Conservation (phyloP, 306 rosid genomes). For the Phaseolus lunatus region DNA sequence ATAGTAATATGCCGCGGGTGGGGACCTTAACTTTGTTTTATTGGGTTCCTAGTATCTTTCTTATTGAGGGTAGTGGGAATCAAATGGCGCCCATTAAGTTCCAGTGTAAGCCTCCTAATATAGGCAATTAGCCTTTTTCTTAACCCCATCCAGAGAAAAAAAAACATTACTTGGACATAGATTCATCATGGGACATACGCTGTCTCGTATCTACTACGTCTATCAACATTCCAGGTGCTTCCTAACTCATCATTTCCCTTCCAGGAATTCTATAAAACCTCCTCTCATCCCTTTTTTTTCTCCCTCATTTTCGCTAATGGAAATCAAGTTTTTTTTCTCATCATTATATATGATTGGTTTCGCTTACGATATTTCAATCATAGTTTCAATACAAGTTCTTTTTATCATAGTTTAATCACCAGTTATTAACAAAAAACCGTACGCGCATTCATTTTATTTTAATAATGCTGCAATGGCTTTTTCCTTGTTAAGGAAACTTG, state of each 20-base stretch:
- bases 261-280: neutral
- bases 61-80: conserved; percentile 64
- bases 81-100: conserved; percentile 46
- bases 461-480: neutral
- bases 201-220: neutral
- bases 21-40: conserved; percentile 50
- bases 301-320: neutral
- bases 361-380: neutral
- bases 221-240: neutral
- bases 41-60: conserved; percentile 57
- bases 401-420: too few relatives aligned
- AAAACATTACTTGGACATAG: conserved; percentile 24
- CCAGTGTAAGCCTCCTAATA: conserved; percentile 18
- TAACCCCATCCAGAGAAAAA: neutral
- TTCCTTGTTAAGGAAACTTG: too few relatives aligned
- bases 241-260: neutral
- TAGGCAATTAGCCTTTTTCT: conserved; percentile 21
- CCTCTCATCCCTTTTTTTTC: neutral
- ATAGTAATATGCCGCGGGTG: conserved; percentile 50
- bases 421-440: neutral
- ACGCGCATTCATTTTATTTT: neutral
- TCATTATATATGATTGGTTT: neutral
- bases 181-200: conserved; percentile 39
- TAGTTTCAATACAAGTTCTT: too few relatives aligned
- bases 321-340: neutral